These are phyloP conservation scores for Coccomyxa subellipsoidea DNA, from an alignment of 163 green algal genomes.

Conservation along the genomic window DNA sequence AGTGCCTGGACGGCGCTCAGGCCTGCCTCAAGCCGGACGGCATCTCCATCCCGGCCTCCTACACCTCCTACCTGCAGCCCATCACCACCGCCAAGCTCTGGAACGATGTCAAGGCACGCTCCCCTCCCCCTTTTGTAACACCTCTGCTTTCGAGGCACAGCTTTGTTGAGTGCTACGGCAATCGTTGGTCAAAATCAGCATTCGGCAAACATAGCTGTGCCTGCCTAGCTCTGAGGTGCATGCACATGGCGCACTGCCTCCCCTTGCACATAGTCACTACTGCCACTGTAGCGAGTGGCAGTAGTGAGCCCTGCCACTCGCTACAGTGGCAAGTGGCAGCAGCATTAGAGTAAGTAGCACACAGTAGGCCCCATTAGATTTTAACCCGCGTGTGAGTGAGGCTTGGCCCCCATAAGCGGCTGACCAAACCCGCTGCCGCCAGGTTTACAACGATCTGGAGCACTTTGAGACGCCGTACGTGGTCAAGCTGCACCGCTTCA, in stretches of 20 bases:
- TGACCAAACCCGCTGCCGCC: conserved; percentile 13
- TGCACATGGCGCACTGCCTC: too few species aligned
- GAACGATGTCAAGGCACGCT: conserved; percentile 45
- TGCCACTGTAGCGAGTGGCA: not conserved
- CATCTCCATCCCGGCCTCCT: conserved; percentile 69
- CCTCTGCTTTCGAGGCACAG: not conserved
- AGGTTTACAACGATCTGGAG: conserved; percentile 81
- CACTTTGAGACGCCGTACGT: conserved; percentile 97
- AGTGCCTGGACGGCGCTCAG: conserved; percentile 98
- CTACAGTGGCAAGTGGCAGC: too few species aligned
- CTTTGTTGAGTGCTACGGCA: too few species aligned
- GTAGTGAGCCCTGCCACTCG: too few species aligned
- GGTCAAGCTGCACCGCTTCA: conserved; percentile 85
- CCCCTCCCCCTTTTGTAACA: not conserved
- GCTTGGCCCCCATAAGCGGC: not conserved
- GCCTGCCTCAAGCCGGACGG: conserved; percentile 75
- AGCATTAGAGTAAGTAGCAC: too few species aligned
- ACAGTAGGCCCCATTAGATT: too few species aligned
- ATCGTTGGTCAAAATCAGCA: too few species aligned
- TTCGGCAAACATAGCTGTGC: too few species aligned
- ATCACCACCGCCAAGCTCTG: conserved; percentile 80
- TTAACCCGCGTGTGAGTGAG: not conserved
- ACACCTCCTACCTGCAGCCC: conserved; percentile 86
- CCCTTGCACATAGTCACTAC: not conserved
- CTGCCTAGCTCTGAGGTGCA: too few species aligned